Evolutionary conservation across 1,284 basidiomycete species (phyloP).

Genomic region (Inonotus hispidus): DNA sequence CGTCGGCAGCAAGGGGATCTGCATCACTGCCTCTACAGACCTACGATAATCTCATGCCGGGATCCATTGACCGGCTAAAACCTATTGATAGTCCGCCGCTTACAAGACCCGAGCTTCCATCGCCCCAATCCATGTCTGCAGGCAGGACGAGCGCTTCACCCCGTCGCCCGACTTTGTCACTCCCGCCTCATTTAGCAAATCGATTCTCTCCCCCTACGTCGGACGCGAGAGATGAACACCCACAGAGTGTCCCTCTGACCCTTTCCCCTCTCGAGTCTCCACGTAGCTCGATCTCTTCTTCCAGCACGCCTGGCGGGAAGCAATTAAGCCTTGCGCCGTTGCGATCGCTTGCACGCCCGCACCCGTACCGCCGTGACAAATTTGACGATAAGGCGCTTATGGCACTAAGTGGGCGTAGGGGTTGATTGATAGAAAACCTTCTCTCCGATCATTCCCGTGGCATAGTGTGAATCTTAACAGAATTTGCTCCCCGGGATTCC

Average conservation of each 20-base stretch:
- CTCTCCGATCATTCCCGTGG: background rate
- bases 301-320: constrained; percentile 12
- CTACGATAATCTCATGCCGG: constrained; percentile 28
- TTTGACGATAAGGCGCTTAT: constrained; percentile 53
- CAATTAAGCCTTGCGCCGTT: constrained; percentile 47
- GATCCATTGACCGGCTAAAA: constrained; percentile 23
- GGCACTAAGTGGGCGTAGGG: constrained; percentile 15
- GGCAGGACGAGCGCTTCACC: constrained; percentile 7
- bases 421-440: background rate
- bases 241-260: background rate
- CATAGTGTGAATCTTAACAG: background rate
- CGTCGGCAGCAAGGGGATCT: background rate
- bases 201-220: constrained; percentile 13
- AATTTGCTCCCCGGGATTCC: background rate
- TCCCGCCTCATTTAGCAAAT: constrained; percentile 6
- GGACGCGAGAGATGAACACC: constrained; percentile 14
- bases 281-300: constrained; percentile 11
- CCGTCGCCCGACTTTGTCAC: constrained; percentile 7
- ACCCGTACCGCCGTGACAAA: constrained; percentile 57
- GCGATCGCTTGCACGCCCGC: constrained; percentile 43
- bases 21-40: background rate
- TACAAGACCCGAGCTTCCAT: constrained; percentile 14
- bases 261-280: constrained; percentile 9
- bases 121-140: constrained; percentile 2
- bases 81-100: constrained; percentile 28